Percentiles rank a stretch among this genome's conserved stretches.
These are phyloP conservation scores for Penicillium maclennaniae DNA, from an alignment of 495 filamentous ascomycete species.

Conservation along the genomic window DNA sequence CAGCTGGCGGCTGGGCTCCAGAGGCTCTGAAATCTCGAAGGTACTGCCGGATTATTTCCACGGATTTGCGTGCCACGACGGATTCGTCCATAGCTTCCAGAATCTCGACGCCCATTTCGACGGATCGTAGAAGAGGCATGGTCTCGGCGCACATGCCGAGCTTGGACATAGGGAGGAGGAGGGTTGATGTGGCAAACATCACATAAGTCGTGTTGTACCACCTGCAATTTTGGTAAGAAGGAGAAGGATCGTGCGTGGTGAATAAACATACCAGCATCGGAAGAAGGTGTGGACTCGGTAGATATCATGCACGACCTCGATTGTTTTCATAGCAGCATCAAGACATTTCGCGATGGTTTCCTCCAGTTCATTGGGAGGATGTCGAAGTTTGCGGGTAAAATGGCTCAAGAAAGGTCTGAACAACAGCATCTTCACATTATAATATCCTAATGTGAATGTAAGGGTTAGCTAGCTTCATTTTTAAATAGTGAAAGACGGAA, in stretches of 20 bases:
- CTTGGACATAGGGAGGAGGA: constrained; percentile 39
- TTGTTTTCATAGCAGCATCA: constrained; percentile 37
- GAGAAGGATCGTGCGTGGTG: neutral
- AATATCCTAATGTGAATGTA: constrained; percentile 26
- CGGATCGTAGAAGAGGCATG: constrained; percentile 28
- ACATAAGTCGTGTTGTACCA: constrained; percentile 47
- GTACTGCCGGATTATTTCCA: constrained; percentile 38
- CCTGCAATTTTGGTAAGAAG: constrained; percentile 13
- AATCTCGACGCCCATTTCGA: constrained; percentile 41
- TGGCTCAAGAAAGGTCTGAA: constrained; percentile 39
- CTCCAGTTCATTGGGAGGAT: constrained; percentile 30
- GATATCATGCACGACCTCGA: constrained; percentile 40
- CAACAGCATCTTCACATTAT: constrained; percentile 40
- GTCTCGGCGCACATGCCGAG: constrained; percentile 32
- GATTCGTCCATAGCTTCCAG: constrained; percentile 44
- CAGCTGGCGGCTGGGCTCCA: constrained; percentile 2
- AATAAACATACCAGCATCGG: constrained; percentile 34
- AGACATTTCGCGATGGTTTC: constrained; percentile 36
- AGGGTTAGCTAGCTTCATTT: neutral
- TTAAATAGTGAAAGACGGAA: neutral
- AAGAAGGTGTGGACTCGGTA: constrained; percentile 42
- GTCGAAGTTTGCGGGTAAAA: constrained; percentile 33
- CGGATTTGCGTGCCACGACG: constrained; percentile 37
- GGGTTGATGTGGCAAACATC: constrained; percentile 40
- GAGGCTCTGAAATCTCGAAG: constrained; percentile 32